Base-by-base conservation (phyloP, 306 rosid genomes). In the Cucumis cinereus region DNA sequence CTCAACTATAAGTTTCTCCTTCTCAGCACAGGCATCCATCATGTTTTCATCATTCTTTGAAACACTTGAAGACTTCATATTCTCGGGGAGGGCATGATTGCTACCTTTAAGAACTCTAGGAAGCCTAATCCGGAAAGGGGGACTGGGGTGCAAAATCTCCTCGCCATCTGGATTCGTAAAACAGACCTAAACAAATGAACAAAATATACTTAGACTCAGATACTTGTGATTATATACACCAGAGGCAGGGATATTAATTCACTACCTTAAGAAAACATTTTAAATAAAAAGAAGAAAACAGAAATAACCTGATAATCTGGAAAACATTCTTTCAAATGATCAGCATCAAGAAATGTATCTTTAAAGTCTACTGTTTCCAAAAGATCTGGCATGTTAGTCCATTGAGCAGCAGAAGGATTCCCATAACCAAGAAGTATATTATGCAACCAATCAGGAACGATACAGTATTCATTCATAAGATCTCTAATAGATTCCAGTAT, bases 361-460 rank as follows among this genome's bases (percentile, higher is more conserved):
- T 94, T 94, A 82, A 94, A 94, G 87, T 92, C 99, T 30, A 94
- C 96, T 3, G 89, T 83, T 80, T 86, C 92, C 83, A 94, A 84
- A 24, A 92, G 92, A 88, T 92, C 97, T 16, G 96, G 97, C 97
- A 94, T 92, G 56, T 92, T 94, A 81, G 90, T 90, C 99, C 99
- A 94, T 70, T 90, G 99, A 22, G 96, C 99, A 14, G 97, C 99
- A 12, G 96, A 90, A 84, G 99, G 97, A 83, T 94, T 89, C 67
- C 99, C 99, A 53, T 94, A 94, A 55, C 99, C 99, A 77, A 94
- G 84, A 85, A 94, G 90, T 50, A 90, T 75, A 45, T 92, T 90
- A 66, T 94, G 97, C 86, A 94, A 55, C 99, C 99, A 94, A 78
- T 92, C 93, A 30, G 98, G 99, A 85, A 94, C 99, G 76, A 94